Base-by-base conservation (phyloP, 2,329 filamentous ascomycete species). In the Penicillium polonicum region DNA sequence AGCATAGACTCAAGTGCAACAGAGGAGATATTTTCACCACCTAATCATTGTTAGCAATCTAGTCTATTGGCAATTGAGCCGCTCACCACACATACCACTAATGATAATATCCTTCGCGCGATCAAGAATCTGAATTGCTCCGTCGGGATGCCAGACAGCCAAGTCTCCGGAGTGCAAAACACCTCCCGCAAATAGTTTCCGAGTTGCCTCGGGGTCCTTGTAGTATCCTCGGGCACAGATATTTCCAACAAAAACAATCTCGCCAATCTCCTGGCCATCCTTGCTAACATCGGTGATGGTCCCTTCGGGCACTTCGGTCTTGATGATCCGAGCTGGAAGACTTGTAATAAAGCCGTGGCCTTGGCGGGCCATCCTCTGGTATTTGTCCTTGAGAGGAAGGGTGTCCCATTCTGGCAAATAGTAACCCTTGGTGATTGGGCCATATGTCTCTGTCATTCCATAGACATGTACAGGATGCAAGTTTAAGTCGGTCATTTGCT, bases 41-140 rank as follows among this genome's bases (percentile, higher is more conserved):
- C 92, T 91, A 59, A 46, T 38, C 15, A 38, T 41, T 21, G 49
- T 57, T 49, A 42, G 55, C 35, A 48, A 41, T n/a, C 42, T 44
- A 8, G 53, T 38, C 3, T 17, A 29, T 33, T 17, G 19, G 17
- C 4, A 9, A 2, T 25, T n/a, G 2, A 10, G 15, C n/a, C 4
- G 8, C 33, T 31, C 15, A 25, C 19, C 42, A 31, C 19, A 74
- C 82, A 65, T 79, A 90, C 90, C 90, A 52, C 90, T 95, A 62
- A 99, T 99, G 69, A 99, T 99, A 52, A 99, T 97, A 72, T 99
- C 94, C 79, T 99, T 99, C 15, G 91, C 90, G 21, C 94, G 84
- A 76, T 99, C 94, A 58, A 95, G 80, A 62, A 99, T 96, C 79
- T 97, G 91, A 44, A 92, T 88, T 57, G 90, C 89, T 2, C 93